These are phyloP conservation scores for Ganoderma lucidum DNA, from an alignment of 1,284 basidiomycete species.

Conservation along the genomic window DNA sequence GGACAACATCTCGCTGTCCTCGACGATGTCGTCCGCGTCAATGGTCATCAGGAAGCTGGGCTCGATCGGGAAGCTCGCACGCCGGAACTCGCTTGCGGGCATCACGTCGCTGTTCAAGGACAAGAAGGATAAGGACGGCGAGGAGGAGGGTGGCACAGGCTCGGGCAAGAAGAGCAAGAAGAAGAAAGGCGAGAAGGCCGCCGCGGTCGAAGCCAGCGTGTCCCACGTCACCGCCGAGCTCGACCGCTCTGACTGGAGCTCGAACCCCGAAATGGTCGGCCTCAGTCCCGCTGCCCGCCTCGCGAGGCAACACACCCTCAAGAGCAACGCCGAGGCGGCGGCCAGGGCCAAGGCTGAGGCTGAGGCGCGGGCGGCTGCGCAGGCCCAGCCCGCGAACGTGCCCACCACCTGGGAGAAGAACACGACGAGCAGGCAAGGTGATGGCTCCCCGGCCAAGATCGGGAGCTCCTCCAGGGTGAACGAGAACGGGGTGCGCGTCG, in stretches of 20 bases:
- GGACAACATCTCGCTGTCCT: slow-evolving; percentile 96
- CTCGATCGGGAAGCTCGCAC: slow-evolving; percentile 90
- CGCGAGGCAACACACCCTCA: slow-evolving; percentile 89
- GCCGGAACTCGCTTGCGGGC: slow-evolving; percentile 89
- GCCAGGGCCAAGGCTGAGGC: slow-evolving; percentile 70
- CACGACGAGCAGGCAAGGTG: slow-evolving; percentile 64
- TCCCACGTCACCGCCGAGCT: slow-evolving; percentile 89
- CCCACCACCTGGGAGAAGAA: slow-evolving; percentile 83
- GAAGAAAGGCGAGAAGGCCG: slow-evolving; percentile 64
- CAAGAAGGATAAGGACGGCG: slow-evolving; percentile 77
- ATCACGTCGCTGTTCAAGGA: slow-evolving; percentile 97
- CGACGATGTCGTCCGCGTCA: slow-evolving; percentile 95
- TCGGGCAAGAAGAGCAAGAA: slow-evolving; percentile 55
- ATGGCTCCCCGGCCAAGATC: slow-evolving; percentile 51
- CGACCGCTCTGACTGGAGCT: slow-evolving; percentile 65
- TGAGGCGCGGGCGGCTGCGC: slow-evolving; percentile 48
- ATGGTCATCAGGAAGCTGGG: slow-evolving; percentile 99
- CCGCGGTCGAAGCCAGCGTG: slow-evolving; percentile 77
- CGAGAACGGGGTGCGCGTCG: slow-evolving; percentile 73
- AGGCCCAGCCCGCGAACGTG: slow-evolving; percentile 45
- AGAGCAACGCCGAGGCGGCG: slow-evolving; percentile 84
- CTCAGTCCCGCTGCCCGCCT: slow-evolving; percentile 94
- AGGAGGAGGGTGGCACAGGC: slow-evolving; percentile 46
- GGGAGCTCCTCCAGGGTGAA: slow-evolving; percentile 53
- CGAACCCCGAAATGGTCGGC: slow-evolving; percentile 68